Evolutionary conservation across 2,329 filamentous ascomycete species (phyloP).

Genomic region (Dactylonectria estremocensis): DNA sequence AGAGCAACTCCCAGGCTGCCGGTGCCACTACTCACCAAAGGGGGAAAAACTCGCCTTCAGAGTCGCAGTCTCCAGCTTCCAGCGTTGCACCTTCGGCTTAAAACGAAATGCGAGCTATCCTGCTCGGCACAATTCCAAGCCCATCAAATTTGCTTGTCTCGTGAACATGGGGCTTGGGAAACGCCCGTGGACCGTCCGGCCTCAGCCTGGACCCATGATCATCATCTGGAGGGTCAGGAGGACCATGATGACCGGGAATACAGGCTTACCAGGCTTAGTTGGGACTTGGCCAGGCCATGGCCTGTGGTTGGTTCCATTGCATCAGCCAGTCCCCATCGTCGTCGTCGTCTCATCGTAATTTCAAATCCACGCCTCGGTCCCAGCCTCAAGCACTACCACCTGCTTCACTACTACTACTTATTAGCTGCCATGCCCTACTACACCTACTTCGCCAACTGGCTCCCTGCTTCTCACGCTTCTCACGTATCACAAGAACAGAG

Average conservation of each 20-base stretch:
- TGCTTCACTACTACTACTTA: background rate
- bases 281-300: background rate
- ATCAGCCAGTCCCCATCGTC: conserved; percentile 18
- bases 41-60: conserved; percentile 8
- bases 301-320: conserved; percentile 16
- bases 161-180: conserved; percentile 7
- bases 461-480: conserved; percentile 8
- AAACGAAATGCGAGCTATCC: conserved; percentile 12
- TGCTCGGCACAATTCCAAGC: conserved; percentile 13
- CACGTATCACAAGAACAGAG: background rate
- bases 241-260: background rate
- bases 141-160: conserved; percentile 17
- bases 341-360: conserved; percentile 38
- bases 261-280: background rate
- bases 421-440: background rate
- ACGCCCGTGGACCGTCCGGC: conserved; percentile 5
- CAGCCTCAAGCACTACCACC: conserved; percentile 12
- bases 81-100: conserved; percentile 11
- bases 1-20: conserved; percentile 12
- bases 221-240: background rate
- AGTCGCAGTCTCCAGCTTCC: conserved; percentile 6
- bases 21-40: conserved; percentile 12
- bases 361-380: conserved; percentile 37
- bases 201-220: conserved; percentile 24
- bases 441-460: conserved; percentile 6